Percentiles rank a stretch among this genome's conserved stretches.
phyloP scores from a whole-genome alignment of 179 eudicot genomes.

The Corrigiola litoralis region DNA sequence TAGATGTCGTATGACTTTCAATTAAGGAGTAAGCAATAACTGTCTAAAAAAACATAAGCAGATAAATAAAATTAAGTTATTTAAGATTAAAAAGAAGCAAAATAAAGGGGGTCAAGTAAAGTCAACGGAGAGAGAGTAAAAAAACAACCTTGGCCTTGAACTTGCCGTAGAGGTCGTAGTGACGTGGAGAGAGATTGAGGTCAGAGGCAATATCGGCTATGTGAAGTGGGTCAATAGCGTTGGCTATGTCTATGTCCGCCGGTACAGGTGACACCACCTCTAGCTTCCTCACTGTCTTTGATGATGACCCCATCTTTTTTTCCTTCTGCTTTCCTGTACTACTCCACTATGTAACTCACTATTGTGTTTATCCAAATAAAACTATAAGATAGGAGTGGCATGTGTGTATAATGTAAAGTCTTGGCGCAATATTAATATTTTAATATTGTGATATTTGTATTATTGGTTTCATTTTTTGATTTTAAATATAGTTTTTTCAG shows the following conservation, averaged over 20 bases:
- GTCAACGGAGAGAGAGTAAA: neutral
- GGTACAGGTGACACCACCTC: conserved; percentile 80
- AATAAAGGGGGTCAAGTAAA: neutral
- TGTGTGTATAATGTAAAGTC: no score
- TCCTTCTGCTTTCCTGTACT: no score
- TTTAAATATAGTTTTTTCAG: neutral
- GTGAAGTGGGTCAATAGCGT: conserved; percentile 69
- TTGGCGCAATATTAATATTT: no score
- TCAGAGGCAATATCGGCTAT: conserved; percentile 70
- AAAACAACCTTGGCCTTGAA: conserved; percentile 87
- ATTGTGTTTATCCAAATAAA: no score
- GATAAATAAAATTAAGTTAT: neutral
- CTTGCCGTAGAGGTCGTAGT: conserved; percentile 92
- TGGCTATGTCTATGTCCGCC: conserved; percentile 95
- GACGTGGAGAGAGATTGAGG: conserved; percentile 53
- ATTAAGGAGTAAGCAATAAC: no score
- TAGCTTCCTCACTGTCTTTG: conserved; percentile 55
- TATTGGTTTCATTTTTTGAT: no score
- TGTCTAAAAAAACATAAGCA: neutral
- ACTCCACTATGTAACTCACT: no score
- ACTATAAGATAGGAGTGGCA: no score
- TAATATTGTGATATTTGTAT: no score
- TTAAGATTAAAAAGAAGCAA: no score
- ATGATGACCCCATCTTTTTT: conserved; percentile 32
- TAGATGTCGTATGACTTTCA: no score